Percentiles rank a stretch among this genome's conserved stretches.
Evolutionary conservation across 2,329 filamentous ascomycete genomes (phyloP).

Genomic region (Pseudofabraea citricarpa): DNA sequence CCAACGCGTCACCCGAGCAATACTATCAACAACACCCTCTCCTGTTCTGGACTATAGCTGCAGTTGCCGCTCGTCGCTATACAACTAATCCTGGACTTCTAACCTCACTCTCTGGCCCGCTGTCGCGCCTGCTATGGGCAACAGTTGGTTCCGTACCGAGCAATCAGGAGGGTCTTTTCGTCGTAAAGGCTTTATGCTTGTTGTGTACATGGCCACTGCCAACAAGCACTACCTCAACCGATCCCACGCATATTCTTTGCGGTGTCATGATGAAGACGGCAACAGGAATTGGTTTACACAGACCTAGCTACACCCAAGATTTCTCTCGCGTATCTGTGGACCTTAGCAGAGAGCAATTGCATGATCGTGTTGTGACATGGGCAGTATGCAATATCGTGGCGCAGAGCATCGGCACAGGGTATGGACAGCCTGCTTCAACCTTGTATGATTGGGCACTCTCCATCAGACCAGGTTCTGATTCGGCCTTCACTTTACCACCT

Average conservation of each 20-base stretch:
- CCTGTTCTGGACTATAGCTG: slow-evolving; percentile 80
- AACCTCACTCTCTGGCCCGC: slow-evolving; percentile 59
- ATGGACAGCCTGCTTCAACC: slow-evolving; percentile 75
- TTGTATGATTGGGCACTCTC: slow-evolving; percentile 72
- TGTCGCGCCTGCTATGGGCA: slow-evolving; percentile 70
- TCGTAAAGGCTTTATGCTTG: slow-evolving; percentile 76
- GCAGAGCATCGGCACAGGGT: slow-evolving; percentile 76
- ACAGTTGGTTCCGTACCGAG: slow-evolving; percentile 74
- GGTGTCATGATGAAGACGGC: slow-evolving; percentile 86
- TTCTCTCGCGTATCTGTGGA: slow-evolving; percentile 73
- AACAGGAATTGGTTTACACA: slow-evolving; percentile 76
- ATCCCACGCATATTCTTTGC: slow-evolving; percentile 73
- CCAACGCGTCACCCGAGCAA: slow-evolving; percentile 60
- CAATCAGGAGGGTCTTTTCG: slow-evolving; percentile 54
- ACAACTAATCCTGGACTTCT: slow-evolving; percentile 54
- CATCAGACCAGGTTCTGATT: slow-evolving; percentile 53
- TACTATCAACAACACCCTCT: slow-evolving; percentile 75
- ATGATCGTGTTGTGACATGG: slow-evolving; percentile 77
- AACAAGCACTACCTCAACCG: slow-evolving; percentile 73
- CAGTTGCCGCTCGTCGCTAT: slow-evolving; percentile 70
- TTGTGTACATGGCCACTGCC: slow-evolving; percentile 80
- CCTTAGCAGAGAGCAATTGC: slow-evolving; percentile 72
- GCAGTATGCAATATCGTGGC: slow-evolving; percentile 82
- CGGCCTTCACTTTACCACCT: slow-evolving; percentile 51
- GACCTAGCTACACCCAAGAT: slow-evolving; percentile 77